Conservation (phyloP, 2,329 filamentous ascomycete genomes). For the Colletotrichum sansevieriae region DNA sequence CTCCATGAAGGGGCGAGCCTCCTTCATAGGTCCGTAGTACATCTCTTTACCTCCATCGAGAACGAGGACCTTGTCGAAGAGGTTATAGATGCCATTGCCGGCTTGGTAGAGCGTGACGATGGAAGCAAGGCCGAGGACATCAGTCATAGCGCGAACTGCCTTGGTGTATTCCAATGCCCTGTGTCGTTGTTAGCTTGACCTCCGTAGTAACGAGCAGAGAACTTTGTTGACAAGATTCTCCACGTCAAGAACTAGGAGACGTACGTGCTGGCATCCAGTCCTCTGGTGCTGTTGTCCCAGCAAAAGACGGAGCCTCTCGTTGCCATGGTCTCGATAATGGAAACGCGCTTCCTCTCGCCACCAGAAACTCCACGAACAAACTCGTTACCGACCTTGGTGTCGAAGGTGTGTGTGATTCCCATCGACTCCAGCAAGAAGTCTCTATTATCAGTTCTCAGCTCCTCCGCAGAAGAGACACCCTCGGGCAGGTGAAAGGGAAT, state of each 20-base stretch:
- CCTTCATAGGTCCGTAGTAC: slow-evolving; percentile 71
- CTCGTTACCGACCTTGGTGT: slow-evolving; percentile 77
- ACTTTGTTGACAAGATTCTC: background rate
- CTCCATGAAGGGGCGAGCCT: slow-evolving; percentile 75
- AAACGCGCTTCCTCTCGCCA: slow-evolving; percentile 77
- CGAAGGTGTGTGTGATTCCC: slow-evolving; percentile 69
- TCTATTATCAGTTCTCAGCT: slow-evolving; percentile 60
- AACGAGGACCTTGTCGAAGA: slow-evolving; percentile 79
- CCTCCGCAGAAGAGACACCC: slow-evolving; percentile 56
- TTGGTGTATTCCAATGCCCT: slow-evolving; percentile 71
- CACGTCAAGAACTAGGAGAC: slow-evolving; percentile 31
- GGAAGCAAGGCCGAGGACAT: slow-evolving; percentile 69
- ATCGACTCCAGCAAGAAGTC: slow-evolving; percentile 70
- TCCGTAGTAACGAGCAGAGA: background rate
- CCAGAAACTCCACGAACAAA: slow-evolving; percentile 76
- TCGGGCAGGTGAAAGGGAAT: slow-evolving; percentile 62
- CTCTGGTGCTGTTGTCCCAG: slow-evolving; percentile 77
- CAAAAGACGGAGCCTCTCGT: slow-evolving; percentile 70
- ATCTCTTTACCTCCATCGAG: slow-evolving; percentile 75
- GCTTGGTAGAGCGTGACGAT: slow-evolving; percentile 79
- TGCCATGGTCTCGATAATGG: slow-evolving; percentile 74
- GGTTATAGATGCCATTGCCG: slow-evolving; percentile 76
- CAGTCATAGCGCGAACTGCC: slow-evolving; percentile 73
- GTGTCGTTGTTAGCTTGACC: background rate
- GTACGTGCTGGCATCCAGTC: slow-evolving; percentile 73